phyloP scores from a whole-genome alignment of 2,329 filamentous ascomycete genomes.

The Aspergillus calidoustus region DNA sequence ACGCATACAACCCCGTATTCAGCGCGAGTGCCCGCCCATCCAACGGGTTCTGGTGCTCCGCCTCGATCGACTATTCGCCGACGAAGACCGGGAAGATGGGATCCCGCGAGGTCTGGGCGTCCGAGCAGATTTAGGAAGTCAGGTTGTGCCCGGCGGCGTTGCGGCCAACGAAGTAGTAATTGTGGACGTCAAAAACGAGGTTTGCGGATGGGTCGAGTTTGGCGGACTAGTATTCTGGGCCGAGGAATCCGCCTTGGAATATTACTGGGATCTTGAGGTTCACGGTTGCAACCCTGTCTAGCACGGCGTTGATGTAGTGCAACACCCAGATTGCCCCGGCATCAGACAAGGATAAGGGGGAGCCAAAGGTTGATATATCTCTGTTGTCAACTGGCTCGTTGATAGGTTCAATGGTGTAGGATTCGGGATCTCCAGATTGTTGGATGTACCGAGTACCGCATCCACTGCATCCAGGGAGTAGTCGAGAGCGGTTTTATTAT shows the following conservation, averaged over 20 bases:
- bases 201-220: no score
- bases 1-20: no score
- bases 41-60: not conserved
- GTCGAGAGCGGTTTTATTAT: constrained; percentile 25
- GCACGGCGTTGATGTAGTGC: constrained; percentile 17
- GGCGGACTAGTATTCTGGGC: no score
- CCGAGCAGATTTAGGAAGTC: constrained; percentile 12
- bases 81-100: constrained; percentile 28
- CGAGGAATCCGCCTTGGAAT: no score
- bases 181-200: no score
- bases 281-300: no score
- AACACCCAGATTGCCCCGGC: constrained; percentile 27
- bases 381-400: constrained; percentile 23
- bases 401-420: constrained; percentile 23
- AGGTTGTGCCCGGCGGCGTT: not conserved
- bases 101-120: constrained; percentile 19
- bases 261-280: no score
- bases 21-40: no score
- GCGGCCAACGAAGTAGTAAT: no score
- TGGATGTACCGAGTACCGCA: constrained; percentile 14
- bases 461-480: constrained; percentile 29
- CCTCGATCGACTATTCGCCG: constrained; percentile 28
- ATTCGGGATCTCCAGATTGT: not conserved
- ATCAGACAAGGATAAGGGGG: constrained; percentile 21
- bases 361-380: constrained; percentile 23